Evolutionary conservation across 2,329 filamentous ascomycete species (phyloP).

Genomic region (Exophiala aquamarina): DNA sequence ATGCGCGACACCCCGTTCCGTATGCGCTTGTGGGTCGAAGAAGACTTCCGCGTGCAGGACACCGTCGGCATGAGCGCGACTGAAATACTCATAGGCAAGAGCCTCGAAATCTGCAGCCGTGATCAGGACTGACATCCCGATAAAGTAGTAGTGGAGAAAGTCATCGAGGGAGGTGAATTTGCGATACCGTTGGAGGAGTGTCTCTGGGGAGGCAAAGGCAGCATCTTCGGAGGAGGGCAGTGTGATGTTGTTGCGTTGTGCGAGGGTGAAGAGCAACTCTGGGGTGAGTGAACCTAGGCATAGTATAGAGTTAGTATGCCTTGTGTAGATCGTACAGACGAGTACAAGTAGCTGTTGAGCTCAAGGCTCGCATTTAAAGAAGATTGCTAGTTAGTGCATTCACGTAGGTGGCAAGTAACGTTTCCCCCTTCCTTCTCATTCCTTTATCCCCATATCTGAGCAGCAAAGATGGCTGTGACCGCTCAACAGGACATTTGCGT

Average conservation of each 20-base stretch:
- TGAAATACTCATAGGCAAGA: conserved; percentile 72
- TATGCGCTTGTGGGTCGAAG: conserved; percentile 78
- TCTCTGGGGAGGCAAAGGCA: conserved; percentile 61
- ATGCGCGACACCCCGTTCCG: conserved; percentile 63
- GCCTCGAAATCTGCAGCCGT: conserved; percentile 67
- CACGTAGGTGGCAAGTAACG: too few species aligned
- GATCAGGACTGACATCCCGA: conserved; percentile 70
- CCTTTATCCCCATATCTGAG: neutral
- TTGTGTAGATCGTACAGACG: neutral
- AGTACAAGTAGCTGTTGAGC: too few species aligned
- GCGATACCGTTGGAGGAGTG: conserved; percentile 64
- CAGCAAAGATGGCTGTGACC: too few species aligned
- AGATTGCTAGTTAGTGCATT: too few species aligned
- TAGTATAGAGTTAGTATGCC: neutral
- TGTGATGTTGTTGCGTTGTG: conserved; percentile 63
- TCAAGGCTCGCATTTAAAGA: too few species aligned
- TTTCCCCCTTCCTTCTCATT: too few species aligned
- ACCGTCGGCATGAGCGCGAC: conserved; percentile 61
- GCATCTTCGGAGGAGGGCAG: conserved; percentile 59
- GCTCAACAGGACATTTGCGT: too few species aligned
- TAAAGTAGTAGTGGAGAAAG: conserved; percentile 75
- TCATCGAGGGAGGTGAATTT: conserved; percentile 71
- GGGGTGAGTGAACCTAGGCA: conserved; percentile 59
- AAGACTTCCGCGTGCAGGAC: conserved; percentile 76
- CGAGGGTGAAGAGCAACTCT: conserved; percentile 67